Evolutionary conservation across 192 early-diverging fungal species (phyloP), one percentile per base, ranked within the genome.

Genomic region (Geranomyces variabilis): DNA sequence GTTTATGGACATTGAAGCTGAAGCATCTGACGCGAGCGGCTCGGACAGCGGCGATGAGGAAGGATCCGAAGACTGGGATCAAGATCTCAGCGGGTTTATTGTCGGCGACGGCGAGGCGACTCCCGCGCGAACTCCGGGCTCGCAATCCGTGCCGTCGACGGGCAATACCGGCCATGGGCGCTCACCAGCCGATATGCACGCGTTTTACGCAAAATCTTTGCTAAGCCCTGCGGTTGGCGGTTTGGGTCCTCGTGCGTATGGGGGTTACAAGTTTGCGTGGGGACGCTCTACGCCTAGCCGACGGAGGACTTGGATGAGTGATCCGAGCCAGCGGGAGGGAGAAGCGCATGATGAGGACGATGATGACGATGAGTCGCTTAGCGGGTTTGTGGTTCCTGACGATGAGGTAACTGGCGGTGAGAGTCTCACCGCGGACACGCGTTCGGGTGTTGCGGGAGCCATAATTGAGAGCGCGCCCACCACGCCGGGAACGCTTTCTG

Each of bases 361-460:
- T 9, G 67, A 68, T 10, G 70, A 73, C 15, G 74, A 75, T 33
- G 48, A 43, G n/a, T 24, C 31, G n/a, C 34, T 75, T 14, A 67
- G 69, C 26, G 75, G 74, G 6, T 86, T 83, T 15, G 75, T 86
- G 57, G 83, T 84, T n/a, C 71, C 77, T 57, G 79, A 83, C 46
- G 77, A 70, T 21, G 67, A 66, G 22, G 48, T 33, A 31, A 33
- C 56, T 24, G 79, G 76, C 22, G 51, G 62, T 17, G 66, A 74
- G n/a, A 63, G 59, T 36, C 34, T 64, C 41, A 41, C 44, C 41
- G n/a, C 34, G n/a, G 63, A 45, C 4, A 9, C 21, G 34, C 63
- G 41, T 13, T 41, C 34, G 3, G 63, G 31, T 28, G 41, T 43
- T 46, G 43, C 43, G 58, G 17, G 58, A 34, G 31, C 17, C 29